Base-by-base conservation (phyloP, 2,329 filamentous ascomycete genomes). In the Colletotrichum scovillei region DNA sequence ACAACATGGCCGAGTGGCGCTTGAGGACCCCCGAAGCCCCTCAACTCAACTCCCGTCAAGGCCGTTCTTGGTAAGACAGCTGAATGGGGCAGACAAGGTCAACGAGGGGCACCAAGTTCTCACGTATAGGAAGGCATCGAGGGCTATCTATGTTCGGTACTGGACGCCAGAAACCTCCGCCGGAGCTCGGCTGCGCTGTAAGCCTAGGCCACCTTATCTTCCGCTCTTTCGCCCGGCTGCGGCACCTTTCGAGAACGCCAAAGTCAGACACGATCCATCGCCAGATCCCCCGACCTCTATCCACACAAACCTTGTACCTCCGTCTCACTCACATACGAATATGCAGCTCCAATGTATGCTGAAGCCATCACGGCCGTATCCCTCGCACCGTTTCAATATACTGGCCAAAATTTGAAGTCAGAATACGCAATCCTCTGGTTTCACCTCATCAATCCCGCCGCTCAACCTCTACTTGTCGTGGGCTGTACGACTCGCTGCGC, bases 331-430 rank as follows among this genome's bases (percentile, higher is more conserved):
- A 46, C 63, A 46, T 35, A 42, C 38, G 16, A 42, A 7, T 42
- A 46, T 69, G 58, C 69, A 59, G 32, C 64, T n/a, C 22, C 42
- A 30, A 53, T 53, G 55, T 71, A 67, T 67, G 52, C 49, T 67
- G 22, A 63, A 49, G 38, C 62, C 38, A 26, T n/a, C n/a, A 49
- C 19, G 42, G 19, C 42, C 35, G 42, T 71, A 56, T 46, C 38
- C 28, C 12, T 32, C 53, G 24, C 55, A 24, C 35, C n/a, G 52
- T 68, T 35, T 68, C 57, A 35, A 19, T 11, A 28, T 14, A 26
- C 8, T 38, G 9, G 16, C 11, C 35, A 59, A 26, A 22, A 19
- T 7, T 42, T 5, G n/a, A 32, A 8, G 19, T 19, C 24, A 22
- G 11, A 16, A 26, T 12, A 22, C 53, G 30, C 60, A 38, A 57